phyloP scores from a whole-genome alignment of 805 yeast species.

The Suhomyces pyralidae region DNA sequence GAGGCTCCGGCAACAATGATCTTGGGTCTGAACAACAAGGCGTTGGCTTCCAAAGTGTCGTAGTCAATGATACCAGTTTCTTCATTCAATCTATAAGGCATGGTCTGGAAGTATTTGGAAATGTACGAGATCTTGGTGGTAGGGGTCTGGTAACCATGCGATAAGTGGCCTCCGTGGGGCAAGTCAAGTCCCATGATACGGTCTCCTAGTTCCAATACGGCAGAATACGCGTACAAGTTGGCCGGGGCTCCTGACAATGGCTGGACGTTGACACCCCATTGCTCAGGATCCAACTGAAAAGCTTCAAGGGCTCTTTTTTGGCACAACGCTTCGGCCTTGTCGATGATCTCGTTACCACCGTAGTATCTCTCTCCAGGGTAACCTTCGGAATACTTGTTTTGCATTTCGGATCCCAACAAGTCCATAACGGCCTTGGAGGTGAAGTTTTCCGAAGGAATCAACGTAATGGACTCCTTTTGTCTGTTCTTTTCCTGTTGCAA shows the following conservation, averaged over 20 bases:
- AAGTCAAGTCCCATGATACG: slow-evolving; percentile 97
- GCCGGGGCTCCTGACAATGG: slow-evolving; percentile 97
- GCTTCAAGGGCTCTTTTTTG: slow-evolving; percentile 94
- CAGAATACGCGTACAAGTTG: slow-evolving; percentile 93
- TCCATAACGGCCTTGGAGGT: slow-evolving; percentile 96
- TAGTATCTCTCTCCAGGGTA: slow-evolving; percentile 99
- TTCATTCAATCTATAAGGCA: slow-evolving; percentile 95
- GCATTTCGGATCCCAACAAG: slow-evolving; percentile 95
- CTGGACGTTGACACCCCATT: slow-evolving; percentile 99
- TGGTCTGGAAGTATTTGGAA: slow-evolving; percentile 94
- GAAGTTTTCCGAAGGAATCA: slow-evolving; percentile 96
- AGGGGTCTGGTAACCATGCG: slow-evolving; percentile 97
- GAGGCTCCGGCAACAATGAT: slow-evolving; percentile 97
- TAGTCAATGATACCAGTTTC: slow-evolving; percentile 94
- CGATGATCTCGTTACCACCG: slow-evolving; percentile 97
- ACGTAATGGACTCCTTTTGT: slow-evolving; percentile 89
- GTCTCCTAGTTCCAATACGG: slow-evolving; percentile 91
- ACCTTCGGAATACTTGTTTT: slow-evolving; percentile 98
- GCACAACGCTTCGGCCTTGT: slow-evolving; percentile 87
- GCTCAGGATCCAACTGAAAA: slow-evolving; percentile 69
- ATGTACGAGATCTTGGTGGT: slow-evolving; percentile 91
- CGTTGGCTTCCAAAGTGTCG: slow-evolving; percentile 89
- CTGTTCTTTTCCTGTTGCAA: slow-evolving; percentile 79
- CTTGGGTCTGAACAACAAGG: slow-evolving; percentile 91
- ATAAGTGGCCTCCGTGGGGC: slow-evolving; percentile 98